These are phyloP conservation scores for Myxozyma geophila DNA, from an alignment of 805 yeast species.

Conservation along the genomic window DNA sequence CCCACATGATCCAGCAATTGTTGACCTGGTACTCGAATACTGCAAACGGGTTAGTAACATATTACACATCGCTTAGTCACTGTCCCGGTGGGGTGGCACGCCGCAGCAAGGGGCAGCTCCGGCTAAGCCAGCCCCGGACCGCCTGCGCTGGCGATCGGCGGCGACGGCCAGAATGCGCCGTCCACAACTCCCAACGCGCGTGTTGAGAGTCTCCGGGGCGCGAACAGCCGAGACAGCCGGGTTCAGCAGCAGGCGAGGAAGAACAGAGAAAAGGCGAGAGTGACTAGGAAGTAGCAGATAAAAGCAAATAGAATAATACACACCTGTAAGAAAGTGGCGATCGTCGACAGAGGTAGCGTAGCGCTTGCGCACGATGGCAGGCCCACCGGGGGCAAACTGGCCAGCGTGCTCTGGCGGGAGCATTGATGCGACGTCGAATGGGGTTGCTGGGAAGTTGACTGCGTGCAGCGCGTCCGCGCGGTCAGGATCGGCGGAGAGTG, in stretches of 20 bases:
- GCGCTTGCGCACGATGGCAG: slow-evolving; percentile 47
- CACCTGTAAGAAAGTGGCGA: slow-evolving; percentile 46
- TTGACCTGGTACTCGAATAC: slow-evolving; percentile 74
- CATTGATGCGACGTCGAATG: slow-evolving; percentile 26
- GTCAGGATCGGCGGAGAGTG: slow-evolving; percentile 1
- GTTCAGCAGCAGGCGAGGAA: not conserved
- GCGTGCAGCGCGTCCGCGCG: slow-evolving; percentile 22
- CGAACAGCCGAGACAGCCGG: not conserved
- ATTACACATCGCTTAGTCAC: not conserved
- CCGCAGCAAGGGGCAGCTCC: not conserved
- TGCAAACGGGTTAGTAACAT: slow-evolving; percentile 43
- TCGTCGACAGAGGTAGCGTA: slow-evolving; percentile 76
- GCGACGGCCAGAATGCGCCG: not conserved
- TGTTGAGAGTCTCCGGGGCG: not conserved
- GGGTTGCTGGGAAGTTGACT: slow-evolving; percentile 32
- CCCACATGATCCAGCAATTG: slow-evolving; percentile 83
- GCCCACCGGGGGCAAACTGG: slow-evolving; percentile 23
- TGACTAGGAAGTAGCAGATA: not conserved
- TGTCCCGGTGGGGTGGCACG: not conserved
- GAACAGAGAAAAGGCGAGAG: not conserved
- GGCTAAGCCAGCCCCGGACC: too few species aligned
- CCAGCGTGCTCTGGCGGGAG: slow-evolving; percentile 34
- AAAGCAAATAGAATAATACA: slow-evolving; percentile 4
- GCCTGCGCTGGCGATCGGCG: slow-evolving; percentile 13
- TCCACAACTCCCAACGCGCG: slow-evolving; percentile 9